Conservation (phyloP, 495 filamentous ascomycete species). For the Podospora bellae-mahoneyi region DNA sequence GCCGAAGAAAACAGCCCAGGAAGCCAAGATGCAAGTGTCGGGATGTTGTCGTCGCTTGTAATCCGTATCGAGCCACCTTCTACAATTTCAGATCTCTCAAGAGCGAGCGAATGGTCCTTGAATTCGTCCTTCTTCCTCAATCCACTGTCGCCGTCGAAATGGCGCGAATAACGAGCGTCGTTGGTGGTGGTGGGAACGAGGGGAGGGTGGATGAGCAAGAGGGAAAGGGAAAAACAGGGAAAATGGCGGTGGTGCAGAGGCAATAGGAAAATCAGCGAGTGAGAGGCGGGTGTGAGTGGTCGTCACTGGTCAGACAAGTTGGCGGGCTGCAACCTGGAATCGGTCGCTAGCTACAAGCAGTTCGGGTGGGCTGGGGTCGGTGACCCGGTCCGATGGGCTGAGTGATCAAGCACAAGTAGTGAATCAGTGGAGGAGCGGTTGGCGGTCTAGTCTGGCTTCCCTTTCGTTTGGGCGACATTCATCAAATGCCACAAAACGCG, state of each 20-base stretch:
- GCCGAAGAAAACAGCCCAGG: neutral
- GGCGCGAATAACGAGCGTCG: slow-evolving; percentile 1
- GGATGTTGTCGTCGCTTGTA: neutral
- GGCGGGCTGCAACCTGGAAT: slow-evolving; percentile 1
- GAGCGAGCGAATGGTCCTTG: neutral
- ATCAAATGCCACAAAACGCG: neutral
- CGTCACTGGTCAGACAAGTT: neutral
- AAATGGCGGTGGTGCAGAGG: neutral
- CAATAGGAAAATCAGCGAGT: neutral
- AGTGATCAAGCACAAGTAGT: neutral
- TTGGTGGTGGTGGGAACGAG: neutral
- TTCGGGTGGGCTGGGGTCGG: slow-evolving; percentile 1
- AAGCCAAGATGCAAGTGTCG: neutral
- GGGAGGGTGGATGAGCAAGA: neutral
- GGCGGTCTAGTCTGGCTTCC: neutral
- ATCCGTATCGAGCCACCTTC: neutral
- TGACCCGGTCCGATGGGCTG: slow-evolving; percentile 2
- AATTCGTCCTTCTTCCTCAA: neutral
- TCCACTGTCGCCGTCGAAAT: neutral
- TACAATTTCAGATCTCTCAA: neutral
- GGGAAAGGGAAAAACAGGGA: neutral
- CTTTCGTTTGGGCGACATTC: neutral
- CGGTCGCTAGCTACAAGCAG: neutral
- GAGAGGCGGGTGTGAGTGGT: neutral
- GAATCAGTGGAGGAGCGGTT: neutral